Conservation (phyloP, 2,329 filamentous ascomycete genomes). For the Penicillium sclerotiorum region DNA sequence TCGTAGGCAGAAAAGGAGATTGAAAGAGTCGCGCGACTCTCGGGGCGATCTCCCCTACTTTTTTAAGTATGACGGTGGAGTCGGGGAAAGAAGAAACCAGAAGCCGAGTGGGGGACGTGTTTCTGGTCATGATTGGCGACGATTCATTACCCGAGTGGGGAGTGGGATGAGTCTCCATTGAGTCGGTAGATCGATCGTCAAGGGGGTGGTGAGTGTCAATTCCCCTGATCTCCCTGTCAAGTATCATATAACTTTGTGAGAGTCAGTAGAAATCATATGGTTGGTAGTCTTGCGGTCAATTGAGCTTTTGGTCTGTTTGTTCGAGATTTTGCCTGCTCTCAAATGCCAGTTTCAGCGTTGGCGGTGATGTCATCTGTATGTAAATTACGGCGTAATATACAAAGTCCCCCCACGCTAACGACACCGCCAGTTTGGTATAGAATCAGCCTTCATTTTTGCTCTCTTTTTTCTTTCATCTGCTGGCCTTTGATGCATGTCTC, state of each 20-base stretch:
- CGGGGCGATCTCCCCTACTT: conserved; percentile 11
- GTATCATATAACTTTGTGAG: no score
- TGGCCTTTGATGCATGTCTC: no score
- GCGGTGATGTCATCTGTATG: conserved; percentile 17
- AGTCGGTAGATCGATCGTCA: conserved; percentile 32
- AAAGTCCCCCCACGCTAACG: conserved; percentile 31
- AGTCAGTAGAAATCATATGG: no score
- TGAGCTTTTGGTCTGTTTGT: no score
- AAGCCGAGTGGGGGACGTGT: conserved; percentile 31
- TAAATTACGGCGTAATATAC: conserved; percentile 7
- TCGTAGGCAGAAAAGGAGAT: not conserved
- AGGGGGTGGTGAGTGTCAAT: not conserved
- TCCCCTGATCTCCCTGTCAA: no score
- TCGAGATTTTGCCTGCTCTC: no score
- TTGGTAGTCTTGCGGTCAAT: no score
- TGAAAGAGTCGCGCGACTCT: conserved; percentile 14
- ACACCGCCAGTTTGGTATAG: conserved; percentile 7
- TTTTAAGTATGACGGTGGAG: conserved; percentile 32
- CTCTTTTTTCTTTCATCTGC: no score
- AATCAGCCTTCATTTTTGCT: no score
- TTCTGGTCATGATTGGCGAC: conserved; percentile 12
- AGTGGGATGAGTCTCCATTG: conserved; percentile 19
- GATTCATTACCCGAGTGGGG: conserved; percentile 22
- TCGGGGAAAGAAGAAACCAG: conserved; percentile 26
- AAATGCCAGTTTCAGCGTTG: no score